phyloP scores from a whole-genome alignment of 768 basidiomycete species.

The Dentipellis fragilis region DNA sequence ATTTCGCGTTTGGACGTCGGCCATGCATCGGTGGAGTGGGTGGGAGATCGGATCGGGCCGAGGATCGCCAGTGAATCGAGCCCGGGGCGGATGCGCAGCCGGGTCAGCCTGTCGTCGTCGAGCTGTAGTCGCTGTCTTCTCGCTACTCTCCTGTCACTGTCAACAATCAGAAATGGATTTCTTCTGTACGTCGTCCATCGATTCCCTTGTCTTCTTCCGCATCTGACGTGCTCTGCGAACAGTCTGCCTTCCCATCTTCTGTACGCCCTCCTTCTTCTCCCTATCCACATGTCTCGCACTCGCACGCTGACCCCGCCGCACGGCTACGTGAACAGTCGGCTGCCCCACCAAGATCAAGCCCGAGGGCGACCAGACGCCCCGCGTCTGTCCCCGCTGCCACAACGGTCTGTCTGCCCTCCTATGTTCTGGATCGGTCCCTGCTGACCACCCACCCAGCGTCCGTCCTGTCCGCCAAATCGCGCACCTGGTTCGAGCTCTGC shows the following conservation, averaged over 20 bases:
- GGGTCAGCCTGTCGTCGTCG: not conserved
- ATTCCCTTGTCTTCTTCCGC: not conserved
- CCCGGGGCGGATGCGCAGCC: too few species aligned
- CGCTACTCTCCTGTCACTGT: not conserved
- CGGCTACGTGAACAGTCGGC: too few species aligned
- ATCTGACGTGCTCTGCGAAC: not conserved
- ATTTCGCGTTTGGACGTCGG: too few species aligned
- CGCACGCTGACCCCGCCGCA: too few species aligned
- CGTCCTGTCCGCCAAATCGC: constrained; percentile 52
- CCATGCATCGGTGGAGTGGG: too few species aligned
- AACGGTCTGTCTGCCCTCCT: constrained; percentile 38
- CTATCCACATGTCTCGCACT: constrained; percentile 3
- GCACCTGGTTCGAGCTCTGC: constrained; percentile 70
- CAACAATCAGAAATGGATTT: not conserved
- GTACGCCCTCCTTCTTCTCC: constrained; percentile 14
- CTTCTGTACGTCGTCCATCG: not conserved
- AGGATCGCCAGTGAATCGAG: too few species aligned
- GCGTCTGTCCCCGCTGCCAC: constrained; percentile 62
- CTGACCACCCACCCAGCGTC: constrained; percentile 30
- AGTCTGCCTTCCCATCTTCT: constrained; percentile 28
- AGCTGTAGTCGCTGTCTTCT: not conserved
- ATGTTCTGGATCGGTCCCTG: not conserved
- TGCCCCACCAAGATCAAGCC: constrained; percentile 52
- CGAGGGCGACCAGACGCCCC: constrained; percentile 38
- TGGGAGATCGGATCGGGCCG: too few species aligned